Conservation (phyloP, 495 filamentous ascomycete species). For the Hyaloscypha finlandica region DNA sequence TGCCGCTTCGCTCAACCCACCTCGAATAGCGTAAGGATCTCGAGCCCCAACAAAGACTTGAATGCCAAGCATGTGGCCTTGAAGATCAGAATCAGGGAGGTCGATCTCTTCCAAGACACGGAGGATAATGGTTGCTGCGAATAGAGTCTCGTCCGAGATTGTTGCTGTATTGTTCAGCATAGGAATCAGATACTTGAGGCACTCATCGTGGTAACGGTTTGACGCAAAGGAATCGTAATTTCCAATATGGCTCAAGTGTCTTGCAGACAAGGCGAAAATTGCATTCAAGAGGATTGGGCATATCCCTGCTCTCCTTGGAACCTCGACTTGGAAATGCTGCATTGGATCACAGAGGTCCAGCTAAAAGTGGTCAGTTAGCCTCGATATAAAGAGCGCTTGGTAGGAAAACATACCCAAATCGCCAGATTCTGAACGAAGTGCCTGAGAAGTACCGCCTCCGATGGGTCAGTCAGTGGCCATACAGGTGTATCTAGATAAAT, state of each 20-base stretch:
- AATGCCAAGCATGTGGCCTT: constrained; percentile 53
- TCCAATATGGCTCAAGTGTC: constrained; percentile 52
- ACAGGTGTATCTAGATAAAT: constrained; percentile 31
- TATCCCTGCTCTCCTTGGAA: constrained; percentile 50
- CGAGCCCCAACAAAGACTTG: constrained; percentile 48
- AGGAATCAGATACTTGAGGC: constrained; percentile 51
- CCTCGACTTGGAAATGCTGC: constrained; percentile 54
- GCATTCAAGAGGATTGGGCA: constrained; percentile 58
- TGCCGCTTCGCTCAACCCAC: constrained; percentile 49
- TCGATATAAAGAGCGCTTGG: not conserved
- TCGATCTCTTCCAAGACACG: constrained; percentile 64
- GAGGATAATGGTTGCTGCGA: constrained; percentile 62
- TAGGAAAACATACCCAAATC: constrained; percentile 43
- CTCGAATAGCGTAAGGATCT: constrained; percentile 38
- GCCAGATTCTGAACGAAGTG: constrained; percentile 52
- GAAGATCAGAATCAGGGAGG: constrained; percentile 43
- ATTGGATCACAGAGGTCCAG: constrained; percentile 52
- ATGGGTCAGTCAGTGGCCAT: constrained; percentile 41
- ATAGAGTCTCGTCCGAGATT: constrained; percentile 58
- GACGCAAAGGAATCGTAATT: constrained; percentile 48
- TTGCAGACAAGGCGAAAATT: constrained; percentile 58
- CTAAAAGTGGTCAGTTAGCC: not conserved
- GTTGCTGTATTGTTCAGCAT: constrained; percentile 51
- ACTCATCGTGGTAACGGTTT: constrained; percentile 51
- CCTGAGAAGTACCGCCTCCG: constrained; percentile 45